A percentile compares a stretch with the other conserved stretches of the same genome.
These are phyloP conservation scores for Podila epicladia DNA, from an alignment of 192 early-diverging fungal genomes.

Conservation along the genomic window DNA sequence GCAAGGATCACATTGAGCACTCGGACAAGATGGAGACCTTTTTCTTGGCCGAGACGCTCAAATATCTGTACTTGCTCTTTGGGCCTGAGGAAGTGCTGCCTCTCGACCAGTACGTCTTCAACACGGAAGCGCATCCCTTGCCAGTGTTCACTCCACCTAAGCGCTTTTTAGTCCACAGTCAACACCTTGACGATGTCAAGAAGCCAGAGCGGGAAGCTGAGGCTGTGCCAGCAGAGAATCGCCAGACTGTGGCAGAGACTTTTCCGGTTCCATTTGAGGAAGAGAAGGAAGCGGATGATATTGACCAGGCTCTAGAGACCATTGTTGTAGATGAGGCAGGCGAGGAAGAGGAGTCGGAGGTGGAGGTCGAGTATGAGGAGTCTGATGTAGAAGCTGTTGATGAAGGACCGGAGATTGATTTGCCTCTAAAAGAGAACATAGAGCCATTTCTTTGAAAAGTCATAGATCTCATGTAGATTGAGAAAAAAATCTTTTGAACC, in stretches of 20 bases:
- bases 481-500: no score
- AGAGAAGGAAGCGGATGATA: not conserved
- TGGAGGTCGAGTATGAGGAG: conserved; percentile 28
- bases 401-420: not conserved
- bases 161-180: not conserved
- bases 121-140: conserved; percentile 95
- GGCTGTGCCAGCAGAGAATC: not conserved
- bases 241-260: not conserved
- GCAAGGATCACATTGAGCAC: conserved; percentile 24
- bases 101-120: conserved; percentile 89
- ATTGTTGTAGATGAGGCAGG: conserved; percentile 8
- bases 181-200: not conserved
- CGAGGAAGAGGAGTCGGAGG: conserved; percentile 11
- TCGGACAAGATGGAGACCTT: conserved; percentile 88
- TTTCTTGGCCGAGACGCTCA: conserved; percentile 89
- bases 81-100: conserved; percentile 70
- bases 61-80: conserved; percentile 94
- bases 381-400: not conserved
- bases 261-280: not conserved
- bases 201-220: not conserved
- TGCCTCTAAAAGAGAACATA: not conserved
- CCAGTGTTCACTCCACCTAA: conserved; percentile 65
- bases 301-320: conserved; percentile 12
- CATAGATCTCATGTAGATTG: no score
- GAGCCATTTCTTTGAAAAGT: no score